phyloP scores from a whole-genome alignment of 805 yeast species.

The Candida ipomoeae region DNA sequence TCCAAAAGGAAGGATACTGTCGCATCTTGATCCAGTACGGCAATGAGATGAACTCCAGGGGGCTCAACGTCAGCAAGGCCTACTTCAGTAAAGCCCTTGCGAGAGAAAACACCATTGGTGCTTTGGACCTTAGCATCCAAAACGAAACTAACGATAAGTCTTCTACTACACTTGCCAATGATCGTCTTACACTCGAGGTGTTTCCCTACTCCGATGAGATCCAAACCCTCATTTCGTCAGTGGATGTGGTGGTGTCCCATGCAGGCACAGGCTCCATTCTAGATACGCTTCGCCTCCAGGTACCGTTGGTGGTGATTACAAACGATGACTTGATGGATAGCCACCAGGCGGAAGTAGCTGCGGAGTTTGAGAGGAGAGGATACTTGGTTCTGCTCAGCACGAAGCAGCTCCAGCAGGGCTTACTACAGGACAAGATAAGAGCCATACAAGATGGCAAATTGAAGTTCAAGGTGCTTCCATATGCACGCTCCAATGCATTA shows the following conservation, averaged over 20 bases:
- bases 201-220: constrained; percentile 30
- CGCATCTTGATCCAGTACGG: constrained; percentile 29
- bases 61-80: constrained; percentile 21
- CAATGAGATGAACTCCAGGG: constrained; percentile 23
- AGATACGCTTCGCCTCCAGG: constrained; percentile 59
- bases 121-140: constrained; percentile 10
- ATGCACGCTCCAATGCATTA: constrained; percentile 11
- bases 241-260: constrained; percentile 74
- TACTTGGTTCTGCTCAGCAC: constrained; percentile 8
- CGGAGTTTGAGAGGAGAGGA: constrained; percentile 11
- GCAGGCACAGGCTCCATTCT: constrained; percentile 91
- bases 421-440: constrained; percentile 5
- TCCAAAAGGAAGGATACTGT: constrained; percentile 36
- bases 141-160: constrained; percentile 18
- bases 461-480: constrained; percentile 7
- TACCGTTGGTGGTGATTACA: constrained; percentile 63
- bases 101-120: constrained; percentile 8
- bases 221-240: constrained; percentile 33
- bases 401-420: constrained; percentile 7
- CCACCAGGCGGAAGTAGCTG: constrained; percentile 18
- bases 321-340: constrained; percentile 57
- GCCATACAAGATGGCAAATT: constrained; percentile 9
- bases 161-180: constrained; percentile 7
- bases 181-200: constrained; percentile 16
- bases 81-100: constrained; percentile 20